phyloP scores from a whole-genome alignment of 768 basidiomycete species.

The Cubamyces sp. region DNA sequence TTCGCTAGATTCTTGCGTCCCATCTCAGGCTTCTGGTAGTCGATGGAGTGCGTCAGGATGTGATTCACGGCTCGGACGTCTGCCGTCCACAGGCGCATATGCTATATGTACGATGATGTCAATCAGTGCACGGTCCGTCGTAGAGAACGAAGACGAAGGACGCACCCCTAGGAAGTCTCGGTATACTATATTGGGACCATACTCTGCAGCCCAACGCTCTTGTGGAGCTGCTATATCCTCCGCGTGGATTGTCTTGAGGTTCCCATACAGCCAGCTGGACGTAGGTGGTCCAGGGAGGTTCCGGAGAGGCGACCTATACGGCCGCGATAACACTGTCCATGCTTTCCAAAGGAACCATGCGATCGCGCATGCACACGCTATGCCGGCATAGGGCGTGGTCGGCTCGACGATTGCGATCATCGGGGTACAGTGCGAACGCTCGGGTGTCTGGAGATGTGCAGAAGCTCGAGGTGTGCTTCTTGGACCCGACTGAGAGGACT shows the following conservation, averaged over 20 bases:
- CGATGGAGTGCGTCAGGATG: constrained; percentile 58
- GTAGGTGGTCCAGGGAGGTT: constrained; percentile 54
- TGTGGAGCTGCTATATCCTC: constrained; percentile 39
- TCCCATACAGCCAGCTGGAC: constrained; percentile 51
- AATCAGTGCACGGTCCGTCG: no score
- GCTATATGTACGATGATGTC: not conserved
- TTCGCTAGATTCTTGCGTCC: constrained; percentile 42
- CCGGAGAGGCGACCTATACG: constrained; percentile 43
- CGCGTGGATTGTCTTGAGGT: constrained; percentile 47
- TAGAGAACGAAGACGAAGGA: no score
- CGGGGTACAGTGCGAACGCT: no score
- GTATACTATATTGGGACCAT: constrained; percentile 52
- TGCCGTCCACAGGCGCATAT: constrained; percentile 27
- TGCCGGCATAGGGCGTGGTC: no score
- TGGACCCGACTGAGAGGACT: no score
- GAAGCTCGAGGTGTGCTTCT: no score
- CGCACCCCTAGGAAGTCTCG: constrained; percentile 49
- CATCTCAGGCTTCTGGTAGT: constrained; percentile 60
- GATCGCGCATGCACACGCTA: no score
- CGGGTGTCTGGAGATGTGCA: no score
- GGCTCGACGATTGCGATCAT: no score
- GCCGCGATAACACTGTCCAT: not conserved
- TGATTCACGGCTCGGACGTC: constrained; percentile 69
- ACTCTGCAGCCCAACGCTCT: constrained; percentile 49
- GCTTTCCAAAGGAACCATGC: not conserved